Conservation (phyloP, 2,329 filamentous ascomycete genomes). For the Cryphonectria japonica region DNA sequence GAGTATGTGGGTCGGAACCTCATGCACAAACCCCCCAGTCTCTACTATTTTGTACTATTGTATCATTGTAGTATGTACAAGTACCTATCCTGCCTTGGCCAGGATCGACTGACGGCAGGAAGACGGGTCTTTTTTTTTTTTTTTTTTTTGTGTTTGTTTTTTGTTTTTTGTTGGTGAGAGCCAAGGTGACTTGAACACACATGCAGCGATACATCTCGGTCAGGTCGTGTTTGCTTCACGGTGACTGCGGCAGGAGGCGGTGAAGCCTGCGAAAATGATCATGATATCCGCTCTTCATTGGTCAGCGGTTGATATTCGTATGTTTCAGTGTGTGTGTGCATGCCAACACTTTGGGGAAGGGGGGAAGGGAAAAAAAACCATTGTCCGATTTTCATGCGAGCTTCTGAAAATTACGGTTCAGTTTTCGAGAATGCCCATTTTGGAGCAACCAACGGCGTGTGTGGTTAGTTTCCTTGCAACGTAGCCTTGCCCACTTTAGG, state of each 20-base stretch:
- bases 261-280: constrained; percentile 13
- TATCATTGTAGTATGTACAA: constrained; percentile 5
- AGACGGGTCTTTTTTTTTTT: constrained; percentile 26
- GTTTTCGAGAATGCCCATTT: not conserved
- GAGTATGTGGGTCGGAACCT: constrained; percentile 3
- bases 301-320: not conserved
- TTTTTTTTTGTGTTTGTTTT: not conserved
- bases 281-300: not conserved
- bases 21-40: constrained; percentile 14
- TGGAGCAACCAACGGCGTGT: not conserved
- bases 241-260: constrained; percentile 25
- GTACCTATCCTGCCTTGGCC: constrained; percentile 18
- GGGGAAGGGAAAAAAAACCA: not conserved
- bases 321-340: not conserved
- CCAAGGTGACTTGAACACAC: constrained; percentile 27
- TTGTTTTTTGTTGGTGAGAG: constrained; percentile 19
- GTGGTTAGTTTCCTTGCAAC: constrained; percentile 6
- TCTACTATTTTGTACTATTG: not conserved
- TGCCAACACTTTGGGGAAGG: too few species aligned
- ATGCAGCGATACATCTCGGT: constrained; percentile 25
- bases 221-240: constrained; percentile 15
- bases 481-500: constrained; percentile 29
- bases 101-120: constrained; percentile 23
- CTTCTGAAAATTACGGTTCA: not conserved
- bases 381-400: not conserved